These are phyloP conservation scores for Pseudocercospora crystallina DNA, from an alignment of 2,329 filamentous ascomycete genomes.

Conservation along the genomic window DNA sequence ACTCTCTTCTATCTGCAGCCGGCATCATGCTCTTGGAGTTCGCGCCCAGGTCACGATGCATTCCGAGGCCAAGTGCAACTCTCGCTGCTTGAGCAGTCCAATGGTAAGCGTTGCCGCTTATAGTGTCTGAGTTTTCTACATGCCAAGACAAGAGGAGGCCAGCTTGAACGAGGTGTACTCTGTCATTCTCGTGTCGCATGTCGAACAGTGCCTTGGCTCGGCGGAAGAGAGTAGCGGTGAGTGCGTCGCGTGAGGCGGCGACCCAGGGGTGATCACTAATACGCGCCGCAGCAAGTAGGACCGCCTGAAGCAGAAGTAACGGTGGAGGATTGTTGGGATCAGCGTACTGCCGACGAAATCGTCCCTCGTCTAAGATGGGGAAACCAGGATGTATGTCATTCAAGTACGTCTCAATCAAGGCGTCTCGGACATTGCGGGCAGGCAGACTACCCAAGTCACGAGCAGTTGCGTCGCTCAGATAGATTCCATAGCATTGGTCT, in stretches of 20 bases:
- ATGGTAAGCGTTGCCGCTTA: constrained; percentile 7
- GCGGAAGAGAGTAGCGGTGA: constrained; percentile 10
- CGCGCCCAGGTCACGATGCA: constrained; percentile 16
- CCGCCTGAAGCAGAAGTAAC: constrained; percentile 12
- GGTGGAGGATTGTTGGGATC: constrained; percentile 5
- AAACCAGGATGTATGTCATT: constrained; percentile 16
- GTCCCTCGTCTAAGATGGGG: constrained; percentile 11
- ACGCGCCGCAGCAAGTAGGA: constrained; percentile 13
- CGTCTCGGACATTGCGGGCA: constrained; percentile 6
- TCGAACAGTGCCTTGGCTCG: constrained; percentile 16
- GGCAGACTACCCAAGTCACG: constrained; percentile 14
- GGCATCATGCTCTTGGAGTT: constrained; percentile 12
- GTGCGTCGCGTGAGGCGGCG: constrained; percentile 3
- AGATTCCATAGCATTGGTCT: neutral
- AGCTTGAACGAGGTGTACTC: constrained; percentile 13
- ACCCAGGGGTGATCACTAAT: constrained; percentile 12
- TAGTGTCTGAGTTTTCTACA: constrained; percentile 11
- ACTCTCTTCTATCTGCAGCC: constrained; percentile 7
- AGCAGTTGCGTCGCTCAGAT: constrained; percentile 6
- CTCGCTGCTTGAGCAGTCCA: constrained; percentile 12
- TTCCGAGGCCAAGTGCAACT: constrained; percentile 13
- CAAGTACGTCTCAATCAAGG: constrained; percentile 18
- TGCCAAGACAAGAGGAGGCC: constrained; percentile 17
- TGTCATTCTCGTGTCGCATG: constrained; percentile 14
- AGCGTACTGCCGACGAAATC: neutral